Conservation (phyloP, 2,329 filamentous ascomycete species). For the Trichoderma atroviride region DNA sequence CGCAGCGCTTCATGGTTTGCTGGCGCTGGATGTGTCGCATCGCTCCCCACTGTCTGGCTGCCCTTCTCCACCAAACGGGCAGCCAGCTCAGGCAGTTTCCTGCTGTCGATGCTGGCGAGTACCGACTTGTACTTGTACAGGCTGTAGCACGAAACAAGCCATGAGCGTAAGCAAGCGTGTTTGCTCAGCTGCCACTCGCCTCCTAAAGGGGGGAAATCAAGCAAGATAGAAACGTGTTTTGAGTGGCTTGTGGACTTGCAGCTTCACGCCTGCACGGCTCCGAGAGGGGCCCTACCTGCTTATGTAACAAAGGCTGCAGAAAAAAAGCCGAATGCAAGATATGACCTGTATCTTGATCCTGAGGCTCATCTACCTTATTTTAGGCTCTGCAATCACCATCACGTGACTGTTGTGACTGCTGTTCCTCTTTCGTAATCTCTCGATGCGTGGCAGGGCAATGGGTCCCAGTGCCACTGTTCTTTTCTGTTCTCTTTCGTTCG, state of each 20-base stretch:
- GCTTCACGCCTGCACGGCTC: not conserved
- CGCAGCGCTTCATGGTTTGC: not conserved
- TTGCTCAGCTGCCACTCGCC: not conserved
- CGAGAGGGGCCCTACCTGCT: conserved; percentile 7
- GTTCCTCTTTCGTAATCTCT: not conserved
- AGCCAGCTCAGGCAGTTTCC: conserved; percentile 6
- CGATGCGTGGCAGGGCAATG: not conserved
- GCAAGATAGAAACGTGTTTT: not conserved
- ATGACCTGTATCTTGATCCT: conserved; percentile 23
- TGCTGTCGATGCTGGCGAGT: not conserved
- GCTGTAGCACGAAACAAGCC: not conserved
- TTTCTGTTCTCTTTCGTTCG: conserved; percentile 9
- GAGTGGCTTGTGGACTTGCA: conserved; percentile 10
- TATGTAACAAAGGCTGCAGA: conserved; percentile 25
- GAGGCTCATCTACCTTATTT: conserved; percentile 19
- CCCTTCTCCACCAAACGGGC: conserved; percentile 1
- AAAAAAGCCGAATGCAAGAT: conserved; percentile 28
- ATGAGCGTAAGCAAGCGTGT: not conserved
- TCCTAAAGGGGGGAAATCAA: not conserved
- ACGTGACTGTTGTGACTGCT: conserved; percentile 18
- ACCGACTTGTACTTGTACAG: not conserved
- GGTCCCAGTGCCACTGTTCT: conserved; percentile 3
- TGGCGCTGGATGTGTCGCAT: not conserved
- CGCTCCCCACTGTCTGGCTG: not conserved
- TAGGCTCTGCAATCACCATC: conserved; percentile 15